Evolutionary conservation across 495 filamentous ascomycete species (phyloP).

Genomic region (Tuber brumale): DNA sequence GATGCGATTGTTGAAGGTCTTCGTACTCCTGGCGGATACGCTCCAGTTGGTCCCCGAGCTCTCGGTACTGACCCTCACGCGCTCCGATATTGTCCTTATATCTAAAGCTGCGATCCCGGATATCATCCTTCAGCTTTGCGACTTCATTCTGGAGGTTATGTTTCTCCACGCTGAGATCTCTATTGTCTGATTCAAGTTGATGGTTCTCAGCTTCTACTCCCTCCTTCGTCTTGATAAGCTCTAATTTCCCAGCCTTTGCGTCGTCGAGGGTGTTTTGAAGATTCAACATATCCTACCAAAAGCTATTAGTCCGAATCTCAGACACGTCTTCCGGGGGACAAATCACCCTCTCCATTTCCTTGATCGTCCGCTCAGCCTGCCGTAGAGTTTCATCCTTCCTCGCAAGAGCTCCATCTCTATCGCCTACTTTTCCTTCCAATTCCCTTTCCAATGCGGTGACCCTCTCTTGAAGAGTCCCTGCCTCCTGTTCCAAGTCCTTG

Average conservation of each 20-base stretch:
- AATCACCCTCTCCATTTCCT: slow-evolving; percentile 36
- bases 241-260: slow-evolving; percentile 24
- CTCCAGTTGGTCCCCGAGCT: slow-evolving; percentile 59
- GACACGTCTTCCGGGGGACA: not conserved
- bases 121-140: slow-evolving; percentile 62
- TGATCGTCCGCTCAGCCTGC: slow-evolving; percentile 32
- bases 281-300: slow-evolving; percentile 12
- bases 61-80: slow-evolving; percentile 62
- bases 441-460: slow-evolving; percentile 42
- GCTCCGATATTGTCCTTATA: slow-evolving; percentile 70
- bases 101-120: slow-evolving; percentile 69
- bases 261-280: slow-evolving; percentile 34
- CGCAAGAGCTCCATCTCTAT: slow-evolving; percentile 24
- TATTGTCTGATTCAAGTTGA: slow-evolving; percentile 45
- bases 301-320: not conserved
- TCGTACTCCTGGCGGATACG: slow-evolving; percentile 55
- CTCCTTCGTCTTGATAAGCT: slow-evolving; percentile 33
- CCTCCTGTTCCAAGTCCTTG: slow-evolving; percentile 31
- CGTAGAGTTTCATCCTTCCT: slow-evolving; percentile 33
- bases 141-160: slow-evolving; percentile 28
- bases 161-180: slow-evolving; percentile 32
- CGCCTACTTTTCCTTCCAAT: slow-evolving; percentile 44
- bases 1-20: slow-evolving; percentile 48
- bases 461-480: slow-evolving; percentile 25
- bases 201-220: slow-evolving; percentile 33